Base-by-base conservation (phyloP, 352 stramenopile genomes). In the Globisporangium radiosum region DNA sequence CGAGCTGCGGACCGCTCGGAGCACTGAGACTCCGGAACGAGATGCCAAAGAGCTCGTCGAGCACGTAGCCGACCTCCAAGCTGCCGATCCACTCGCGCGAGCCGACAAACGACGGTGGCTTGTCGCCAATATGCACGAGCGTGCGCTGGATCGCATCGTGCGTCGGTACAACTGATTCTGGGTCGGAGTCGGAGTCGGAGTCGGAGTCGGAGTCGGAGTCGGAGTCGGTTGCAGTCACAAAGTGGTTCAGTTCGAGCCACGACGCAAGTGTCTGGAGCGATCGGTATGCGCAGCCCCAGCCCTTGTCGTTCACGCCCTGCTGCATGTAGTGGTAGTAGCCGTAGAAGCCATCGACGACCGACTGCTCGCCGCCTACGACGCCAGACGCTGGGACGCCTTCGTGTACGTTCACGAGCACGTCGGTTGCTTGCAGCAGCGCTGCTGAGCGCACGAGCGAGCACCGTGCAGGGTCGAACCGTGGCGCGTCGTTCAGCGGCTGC, bases 321-420 rank as follows among this genome's bases (percentile, higher is more conserved):
- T 91, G 78, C 60, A 89, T 63, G 69, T 96, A 95, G 61, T 96
- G 88, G 57, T 87, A 95, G 66, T 94, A 96, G 13, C 73, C 77
- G 61, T 93, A 94, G 52, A 79, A 76, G 9, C 86, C 88, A 17
- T 85, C 64, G 14, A 95, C 83, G 6, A 94, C 45, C 53, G 60
- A 63, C 43, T 78, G 61, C n/a, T 73, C 64, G 53, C 72, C 62
- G 6, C 76, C 56, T 11, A 65, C 58, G 9, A 81, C 54, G 10
- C 74, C 59, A 11, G 73, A 82, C 33, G 60, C 60, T 8, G 71
- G 55, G 19, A 92, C 73, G 6, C 78, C 81, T 62, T 88, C 74
- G 56, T 93, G 83, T 4, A 91, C 79, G 45, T 90, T 92, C 40
- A 76, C 64, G 17, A 92, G 63, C 55, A 86, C 76, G 33, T 88